A percentile compares a stretch with the other conserved stretches of the same genome.
These are phyloP conservation scores for Puccinia triticina DNA, from an alignment of 1,284 basidiomycete genomes.

Conservation along the genomic window DNA sequence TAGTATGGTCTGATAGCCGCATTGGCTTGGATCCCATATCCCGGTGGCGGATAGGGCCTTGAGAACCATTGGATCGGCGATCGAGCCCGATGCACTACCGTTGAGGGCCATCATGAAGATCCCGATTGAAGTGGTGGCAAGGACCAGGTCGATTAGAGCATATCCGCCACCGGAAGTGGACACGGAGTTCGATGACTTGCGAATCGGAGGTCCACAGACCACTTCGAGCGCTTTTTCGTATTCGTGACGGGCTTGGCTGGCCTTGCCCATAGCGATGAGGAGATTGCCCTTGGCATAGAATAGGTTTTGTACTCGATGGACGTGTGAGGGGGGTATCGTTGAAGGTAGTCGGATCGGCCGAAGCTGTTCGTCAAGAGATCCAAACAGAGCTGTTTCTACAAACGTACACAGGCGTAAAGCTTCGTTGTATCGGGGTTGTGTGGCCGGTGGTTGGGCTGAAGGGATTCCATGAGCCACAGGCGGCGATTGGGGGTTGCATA, in stretches of 20 bases:
- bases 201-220: slow-evolving; percentile 49
- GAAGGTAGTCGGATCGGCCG: slow-evolving; percentile 55
- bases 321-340: slow-evolving; percentile 59
- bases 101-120: slow-evolving; percentile 61
- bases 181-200: slow-evolving; percentile 46
- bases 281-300: slow-evolving; percentile 64
- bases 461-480: slow-evolving; percentile 52
- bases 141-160: slow-evolving; percentile 45
- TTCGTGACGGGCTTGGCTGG: slow-evolving; percentile 59
- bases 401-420: slow-evolving; percentile 53
- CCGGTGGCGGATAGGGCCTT: slow-evolving; percentile 42
- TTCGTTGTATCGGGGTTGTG: slow-evolving; percentile 60
- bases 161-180: slow-evolving; percentile 53
- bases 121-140: slow-evolving; percentile 56
- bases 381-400: slow-evolving; percentile 48
- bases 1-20: slow-evolving; percentile 12
- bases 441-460: slow-evolving; percentile 61
- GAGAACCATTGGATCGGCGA: slow-evolving; percentile 55
- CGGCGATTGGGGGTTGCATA: slow-evolving; percentile 59
- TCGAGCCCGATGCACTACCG: slow-evolving; percentile 57
- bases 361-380: slow-evolving; percentile 41
- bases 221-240: slow-evolving; percentile 61
- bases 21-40: slow-evolving; percentile 45
- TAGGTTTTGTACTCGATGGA: slow-evolving; percentile 63
- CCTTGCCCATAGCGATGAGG: slow-evolving; percentile 58